Conservation (phyloP, 2,329 filamentous ascomycete genomes). For the Alternaria novae-zelandiae region DNA sequence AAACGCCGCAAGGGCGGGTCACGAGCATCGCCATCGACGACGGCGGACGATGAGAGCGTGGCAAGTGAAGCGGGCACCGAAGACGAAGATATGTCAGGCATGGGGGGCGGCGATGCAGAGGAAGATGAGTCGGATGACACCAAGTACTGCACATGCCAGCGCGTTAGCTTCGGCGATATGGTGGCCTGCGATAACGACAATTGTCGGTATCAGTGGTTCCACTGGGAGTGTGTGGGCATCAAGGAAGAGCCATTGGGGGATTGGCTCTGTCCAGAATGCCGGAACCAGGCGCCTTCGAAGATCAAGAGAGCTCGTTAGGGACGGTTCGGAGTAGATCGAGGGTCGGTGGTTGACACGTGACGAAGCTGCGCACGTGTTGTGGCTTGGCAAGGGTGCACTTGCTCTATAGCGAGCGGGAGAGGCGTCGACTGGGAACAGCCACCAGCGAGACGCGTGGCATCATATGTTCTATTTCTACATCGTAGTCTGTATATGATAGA, state of each 20-base stretch:
- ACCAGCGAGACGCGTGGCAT: not conserved
- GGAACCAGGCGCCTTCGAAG: conserved; percentile 48
- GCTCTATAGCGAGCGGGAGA: conserved; percentile 17
- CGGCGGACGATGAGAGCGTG: conserved; percentile 60
- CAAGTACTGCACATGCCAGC: conserved; percentile 82
- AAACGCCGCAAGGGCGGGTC: conserved; percentile 48
- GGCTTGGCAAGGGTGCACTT: conserved; percentile 5
- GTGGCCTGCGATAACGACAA: conserved; percentile 85
- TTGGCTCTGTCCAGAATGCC: conserved; percentile 57
- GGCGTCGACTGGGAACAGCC: conserved; percentile 19
- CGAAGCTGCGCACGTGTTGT: conserved; percentile 15
- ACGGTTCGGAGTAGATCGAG: not conserved
- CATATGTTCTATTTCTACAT: not conserved
- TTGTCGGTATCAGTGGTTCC: conserved; percentile 86
- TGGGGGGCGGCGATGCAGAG: conserved; percentile 46
- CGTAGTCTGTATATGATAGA: not conserved
- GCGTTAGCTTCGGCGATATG: conserved; percentile 86
- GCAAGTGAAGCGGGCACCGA: conserved; percentile 53
- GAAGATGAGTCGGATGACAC: conserved; percentile 78
- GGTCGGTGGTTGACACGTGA: conserved; percentile 1
- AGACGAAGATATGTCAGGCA: conserved; percentile 60
- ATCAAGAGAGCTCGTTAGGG: conserved; percentile 48
- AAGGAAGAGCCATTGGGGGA: conserved; percentile 58
- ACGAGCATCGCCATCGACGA: conserved; percentile 51
- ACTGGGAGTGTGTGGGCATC: conserved; percentile 69